Evolutionary conservation across 805 yeast genomes (phyloP).

Genomic region (Candida morakotiae): DNA sequence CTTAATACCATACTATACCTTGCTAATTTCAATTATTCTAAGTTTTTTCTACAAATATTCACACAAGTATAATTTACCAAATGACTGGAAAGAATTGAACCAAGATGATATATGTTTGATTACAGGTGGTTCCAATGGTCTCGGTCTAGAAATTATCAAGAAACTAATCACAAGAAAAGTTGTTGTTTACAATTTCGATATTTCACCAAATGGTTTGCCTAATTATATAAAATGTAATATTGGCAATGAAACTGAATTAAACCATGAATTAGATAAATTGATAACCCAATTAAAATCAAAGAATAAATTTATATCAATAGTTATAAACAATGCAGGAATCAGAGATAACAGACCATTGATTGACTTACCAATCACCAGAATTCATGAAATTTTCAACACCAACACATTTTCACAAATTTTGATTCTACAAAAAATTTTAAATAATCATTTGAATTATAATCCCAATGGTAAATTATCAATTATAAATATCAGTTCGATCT

Average conservation of each 20-base stretch:
- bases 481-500: conserved; percentile 42
- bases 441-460: conserved; percentile 13
- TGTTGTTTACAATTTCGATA: conserved; percentile 30
- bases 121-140: conserved; percentile 51
- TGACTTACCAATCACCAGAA: conserved; percentile 16
- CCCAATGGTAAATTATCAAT: conserved; percentile 22
- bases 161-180: conserved; percentile 16
- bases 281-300: conserved; percentile 16
- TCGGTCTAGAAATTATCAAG: conserved; percentile 41
- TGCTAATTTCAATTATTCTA: conserved; percentile 1
- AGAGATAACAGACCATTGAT: conserved; percentile 32
- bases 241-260: conserved; percentile 13
- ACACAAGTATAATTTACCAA: conserved; percentile 6
- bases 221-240: conserved; percentile 22
- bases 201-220: conserved; percentile 11
- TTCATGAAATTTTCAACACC: conserved; percentile 23
- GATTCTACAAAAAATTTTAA: conserved; percentile 18
- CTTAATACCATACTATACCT: conserved; percentile 4
- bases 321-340: conserved; percentile 49
- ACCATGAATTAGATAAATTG: conserved; percentile 15
- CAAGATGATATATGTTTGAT: conserved; percentile 28
- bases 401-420: conserved; percentile 30
- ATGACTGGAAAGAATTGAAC: conserved; percentile 2
- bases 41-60: conserved; percentile 1
- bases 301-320: conserved; percentile 15